Evolutionary conservation across 2,329 filamentous ascomycete genomes (phyloP).

Genomic region (Nemania abortiva): DNA sequence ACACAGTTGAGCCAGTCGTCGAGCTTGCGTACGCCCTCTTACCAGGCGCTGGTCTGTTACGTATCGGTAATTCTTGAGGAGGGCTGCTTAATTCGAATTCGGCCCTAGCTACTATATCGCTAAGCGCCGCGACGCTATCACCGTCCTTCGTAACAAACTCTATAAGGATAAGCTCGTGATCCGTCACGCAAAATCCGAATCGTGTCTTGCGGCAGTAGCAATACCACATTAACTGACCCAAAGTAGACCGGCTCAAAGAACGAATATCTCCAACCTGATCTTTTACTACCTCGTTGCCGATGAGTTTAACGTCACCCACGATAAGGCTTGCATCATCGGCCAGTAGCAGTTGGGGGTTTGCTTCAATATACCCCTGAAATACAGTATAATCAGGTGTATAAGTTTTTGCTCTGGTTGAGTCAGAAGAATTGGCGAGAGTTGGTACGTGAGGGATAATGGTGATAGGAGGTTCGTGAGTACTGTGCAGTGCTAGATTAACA

Average conservation of each 20-base stretch:
- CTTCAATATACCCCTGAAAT: conserved; percentile 13
- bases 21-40: conserved; percentile 27
- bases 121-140: conserved; percentile 16
- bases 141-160: conserved; percentile 24
- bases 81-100: conserved; percentile 30
- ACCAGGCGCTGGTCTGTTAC: background rate
- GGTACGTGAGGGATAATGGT: too few species aligned
- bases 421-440: too few species aligned
- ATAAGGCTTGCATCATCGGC: conserved; percentile 26
- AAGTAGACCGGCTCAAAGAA: conserved; percentile 10
- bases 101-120: conserved; percentile 26
- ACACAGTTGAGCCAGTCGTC: conserved; percentile 27
- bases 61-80: conserved; percentile 11
- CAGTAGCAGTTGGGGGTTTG: conserved; percentile 3
- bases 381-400: conserved; percentile 35
- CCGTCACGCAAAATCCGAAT: conserved; percentile 30
- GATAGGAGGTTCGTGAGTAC: too few species aligned
- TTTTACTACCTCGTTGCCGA: conserved; percentile 8
- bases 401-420: conserved; percentile 4
- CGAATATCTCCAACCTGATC: conserved; percentile 13
- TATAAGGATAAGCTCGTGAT: conserved; percentile 26
- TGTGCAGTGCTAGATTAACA: too few species aligned
- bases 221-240: conserved; percentile 32
- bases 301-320: conserved; percentile 25
- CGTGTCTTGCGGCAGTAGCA: conserved; percentile 32